Conservation (phyloP, 2,329 filamentous ascomycete genomes). For the Epichloe aotearoae region DNA sequence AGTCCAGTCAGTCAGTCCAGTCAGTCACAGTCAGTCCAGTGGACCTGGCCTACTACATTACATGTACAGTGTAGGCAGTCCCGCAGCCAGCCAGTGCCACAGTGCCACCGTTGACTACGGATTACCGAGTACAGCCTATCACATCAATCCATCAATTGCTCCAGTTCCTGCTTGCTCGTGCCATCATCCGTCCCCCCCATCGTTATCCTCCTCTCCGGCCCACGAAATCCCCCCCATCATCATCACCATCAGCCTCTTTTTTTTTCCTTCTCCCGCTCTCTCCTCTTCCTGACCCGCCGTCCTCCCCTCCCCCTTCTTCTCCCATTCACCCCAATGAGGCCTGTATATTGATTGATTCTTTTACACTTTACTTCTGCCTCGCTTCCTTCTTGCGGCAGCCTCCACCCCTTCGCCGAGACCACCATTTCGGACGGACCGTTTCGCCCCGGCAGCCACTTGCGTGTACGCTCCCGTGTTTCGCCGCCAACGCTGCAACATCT, state of each 20-base stretch:
- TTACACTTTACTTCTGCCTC: constrained; percentile 17
- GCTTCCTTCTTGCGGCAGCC: constrained; percentile 4
- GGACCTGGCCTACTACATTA: neutral
- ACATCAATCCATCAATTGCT: neutral
- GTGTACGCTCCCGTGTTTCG: neutral
- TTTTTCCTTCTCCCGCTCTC: constrained; percentile 12
- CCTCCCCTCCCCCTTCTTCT: constrained; percentile 4
- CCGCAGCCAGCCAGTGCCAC: neutral
- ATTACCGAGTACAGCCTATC: neutral
- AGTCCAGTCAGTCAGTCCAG: too few species aligned
- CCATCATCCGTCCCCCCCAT: too few species aligned
- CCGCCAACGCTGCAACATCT: neutral
- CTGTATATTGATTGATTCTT: constrained; percentile 25
- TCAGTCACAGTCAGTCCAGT: too few species aligned
- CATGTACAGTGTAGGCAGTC: neutral
- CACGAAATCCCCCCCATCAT: constrained; percentile 6
- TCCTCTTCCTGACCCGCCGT: constrained; percentile 3
- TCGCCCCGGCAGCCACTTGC: neutral
- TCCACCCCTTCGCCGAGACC: neutral
- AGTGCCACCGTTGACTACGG: neutral
- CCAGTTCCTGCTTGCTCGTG: constrained; percentile 1
- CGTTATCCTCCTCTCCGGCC: neutral
- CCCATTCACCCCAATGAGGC: constrained; percentile 17
- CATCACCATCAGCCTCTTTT: constrained; percentile 12
- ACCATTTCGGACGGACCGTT: constrained; percentile 2